Conservation (phyloP, 1,284 basidiomycete species). For the Irpex lacteus region DNA sequence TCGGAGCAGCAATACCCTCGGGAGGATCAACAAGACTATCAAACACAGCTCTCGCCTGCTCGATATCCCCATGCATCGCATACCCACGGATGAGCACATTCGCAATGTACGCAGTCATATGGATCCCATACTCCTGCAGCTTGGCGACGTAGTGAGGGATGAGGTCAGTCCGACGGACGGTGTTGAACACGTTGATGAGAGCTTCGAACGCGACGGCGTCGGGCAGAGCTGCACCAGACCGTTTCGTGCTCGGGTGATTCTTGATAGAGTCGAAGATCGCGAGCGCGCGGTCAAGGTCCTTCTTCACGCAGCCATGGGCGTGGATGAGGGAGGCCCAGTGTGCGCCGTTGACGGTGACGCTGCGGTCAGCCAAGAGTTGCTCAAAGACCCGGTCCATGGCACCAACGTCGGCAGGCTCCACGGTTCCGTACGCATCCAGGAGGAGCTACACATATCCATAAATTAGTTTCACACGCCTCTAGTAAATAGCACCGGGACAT, state of each 20-base stretch:
- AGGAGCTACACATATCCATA: slow-evolving; percentile 57
- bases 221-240: slow-evolving; percentile 38
- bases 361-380: slow-evolving; percentile 48
- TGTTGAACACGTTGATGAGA: slow-evolving; percentile 85
- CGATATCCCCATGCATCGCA: slow-evolving; percentile 70
- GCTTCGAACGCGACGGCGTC: slow-evolving; percentile 93
- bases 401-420: slow-evolving; percentile 79
- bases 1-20: slow-evolving; percentile 83
- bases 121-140: slow-evolving; percentile 65
- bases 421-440: slow-evolving; percentile 86
- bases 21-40: slow-evolving; percentile 86
- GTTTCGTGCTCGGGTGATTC: slow-evolving; percentile 41
- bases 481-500: slow-evolving; percentile 15
- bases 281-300: slow-evolving; percentile 78
- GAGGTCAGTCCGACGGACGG: slow-evolving; percentile 77
- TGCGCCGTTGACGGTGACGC: slow-evolving; percentile 70
- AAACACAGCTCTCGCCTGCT: slow-evolving; percentile 75
- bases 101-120: slow-evolving; percentile 95
- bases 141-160: slow-evolving; percentile 68
- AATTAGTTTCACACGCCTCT: background rate
- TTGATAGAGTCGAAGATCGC: slow-evolving; percentile 78
- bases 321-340: slow-evolving; percentile 95
- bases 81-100: slow-evolving; percentile 93
- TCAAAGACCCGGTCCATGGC: slow-evolving; percentile 78
- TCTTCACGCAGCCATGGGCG: slow-evolving; percentile 81